Conservation (phyloP, 2,329 filamentous ascomycete genomes). For the Arachnopeziza araneosa region DNA sequence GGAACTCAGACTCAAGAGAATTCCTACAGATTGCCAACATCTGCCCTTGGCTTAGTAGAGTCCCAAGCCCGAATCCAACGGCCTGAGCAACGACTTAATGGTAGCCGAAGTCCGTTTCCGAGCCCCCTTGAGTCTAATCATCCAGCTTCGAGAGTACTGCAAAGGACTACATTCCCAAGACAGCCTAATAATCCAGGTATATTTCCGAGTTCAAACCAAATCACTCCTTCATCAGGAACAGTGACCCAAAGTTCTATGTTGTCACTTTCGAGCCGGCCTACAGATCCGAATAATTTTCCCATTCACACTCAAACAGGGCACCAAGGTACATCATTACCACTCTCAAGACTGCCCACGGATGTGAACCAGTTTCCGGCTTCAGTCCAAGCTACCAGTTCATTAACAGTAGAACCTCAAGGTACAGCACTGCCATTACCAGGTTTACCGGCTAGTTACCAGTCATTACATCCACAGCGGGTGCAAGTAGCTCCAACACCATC, state of each 20-base stretch:
- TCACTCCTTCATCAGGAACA: background rate
- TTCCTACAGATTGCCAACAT: background rate
- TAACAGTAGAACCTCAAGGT: background rate
- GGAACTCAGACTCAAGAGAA: background rate
- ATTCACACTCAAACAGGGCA: background rate
- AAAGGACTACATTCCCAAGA: background rate
- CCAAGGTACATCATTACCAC: background rate
- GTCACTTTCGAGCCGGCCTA: background rate
- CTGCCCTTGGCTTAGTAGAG: background rate
- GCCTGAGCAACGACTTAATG: background rate
- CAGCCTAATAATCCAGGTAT: background rate
- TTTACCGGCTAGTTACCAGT: background rate
- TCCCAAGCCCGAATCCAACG: background rate
- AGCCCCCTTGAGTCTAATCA: background rate
- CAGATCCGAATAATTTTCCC: background rate
- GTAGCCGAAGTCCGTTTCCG: background rate
- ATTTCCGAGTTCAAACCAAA: background rate
- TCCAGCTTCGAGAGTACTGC: background rate
- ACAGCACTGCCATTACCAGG: background rate
- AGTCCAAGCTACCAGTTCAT: background rate
- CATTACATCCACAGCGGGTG: slow-evolving; percentile 13
- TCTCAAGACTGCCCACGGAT: background rate
- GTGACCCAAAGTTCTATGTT: background rate
- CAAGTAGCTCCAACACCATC: slow-evolving; percentile 16
- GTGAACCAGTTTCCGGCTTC: background rate